Base-by-base conservation (phyloP, 2,329 filamentous ascomycete species). In the Diaporthe nobilis region DNA sequence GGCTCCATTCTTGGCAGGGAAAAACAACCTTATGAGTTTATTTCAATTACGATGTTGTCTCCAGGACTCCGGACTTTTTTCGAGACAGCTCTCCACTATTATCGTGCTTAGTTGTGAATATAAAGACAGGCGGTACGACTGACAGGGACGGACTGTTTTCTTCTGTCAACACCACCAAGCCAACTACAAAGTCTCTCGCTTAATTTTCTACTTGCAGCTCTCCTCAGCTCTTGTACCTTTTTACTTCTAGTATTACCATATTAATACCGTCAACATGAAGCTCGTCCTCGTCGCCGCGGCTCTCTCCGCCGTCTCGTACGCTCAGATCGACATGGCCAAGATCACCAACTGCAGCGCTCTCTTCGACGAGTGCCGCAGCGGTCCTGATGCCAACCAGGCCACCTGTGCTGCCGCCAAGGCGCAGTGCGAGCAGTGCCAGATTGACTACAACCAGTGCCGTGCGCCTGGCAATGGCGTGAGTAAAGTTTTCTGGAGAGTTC, bases 351-450 rank as follows among this genome's bases (percentile, higher is more conserved):
- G 71, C 71, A 65, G 37, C 25, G 25, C 17, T 22, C 58, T 73
- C 25, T 4, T 20, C 37, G 28, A 65, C 12, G n/a, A 73, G 17
- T 73, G 71, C 58, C 47, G 60, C 12, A n/a, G 15, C 7, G 34
- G 22, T 12, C 37, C 71, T 17, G 9, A 63, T 34, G 71, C 47
- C 57, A 63, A 73, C 58, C 39, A 47, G 58, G 49, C 58, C 20
- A 39, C 7, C 20, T 73, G 71, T 22, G 28, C 4, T 34, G 25
- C 37, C 25, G 34, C 37, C 71, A 25, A 65, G 10, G 37, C 34
- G 1, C 71, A 73, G 55, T 73, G 71, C 37, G 44, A 65, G 34
- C 71, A 65, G 71, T 73, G 71, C 39, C 71, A 73, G 51, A 39
- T 22, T 17, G 71, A 73, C 20, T 65, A 73, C 61, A 44, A 25